Evolutionary conservation across 2,329 filamentous ascomycete genomes (phyloP), one percentile per base, ranked within the genome.

Genomic region (Aspergillus sp.): DNA sequence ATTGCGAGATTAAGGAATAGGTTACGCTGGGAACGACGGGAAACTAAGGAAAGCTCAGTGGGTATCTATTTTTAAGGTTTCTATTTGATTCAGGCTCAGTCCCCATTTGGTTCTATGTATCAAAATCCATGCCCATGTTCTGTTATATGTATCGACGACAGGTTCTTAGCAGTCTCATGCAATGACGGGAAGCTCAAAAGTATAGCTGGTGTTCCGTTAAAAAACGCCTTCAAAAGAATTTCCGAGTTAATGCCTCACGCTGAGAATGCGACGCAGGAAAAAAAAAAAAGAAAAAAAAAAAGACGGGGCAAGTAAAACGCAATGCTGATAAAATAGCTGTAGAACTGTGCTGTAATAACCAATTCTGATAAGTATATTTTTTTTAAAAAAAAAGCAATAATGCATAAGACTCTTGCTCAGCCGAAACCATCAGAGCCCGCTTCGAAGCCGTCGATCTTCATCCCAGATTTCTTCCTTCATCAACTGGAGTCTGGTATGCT

Each of bases 391-490:
- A 31, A 35, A 58, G 52, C 57, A 24, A 58, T 50, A 43, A 47
- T 55, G 44, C 27, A 57, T 51, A 55, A 63, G 47, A 41, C 35
- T 50, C 55, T 57, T 57, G 40, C 46, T 52, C n/a, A 41, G 52
- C 45, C 41, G 12, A 44, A 48, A 44, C 37, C 43, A 53, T 64
- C 51, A 66, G 14, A 65, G 53, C 31, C 64, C 63, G 15, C 67
- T 65, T 21, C 70, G 69, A 7, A 77, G 64, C 35, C 70, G 70
- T 55, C 70, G 69, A 63, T 78, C 70, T 61, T 77, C 75, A 39
- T 76, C 74, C 75, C 75, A 77, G 60, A 86, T 86, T 67, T 85
- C 82, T 59, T 78, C 72, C 74, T 86, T 86, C 80, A 85, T 83
- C 62, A 77, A 76, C 64, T 81, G 77, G 47, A 86, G 70, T 63